Percentiles rank a stretch among this genome's conserved stretches.
These are phyloP conservation scores for Backusella luteola DNA, from an alignment of 192 early-diverging fungal genomes.

Conservation along the genomic window DNA sequence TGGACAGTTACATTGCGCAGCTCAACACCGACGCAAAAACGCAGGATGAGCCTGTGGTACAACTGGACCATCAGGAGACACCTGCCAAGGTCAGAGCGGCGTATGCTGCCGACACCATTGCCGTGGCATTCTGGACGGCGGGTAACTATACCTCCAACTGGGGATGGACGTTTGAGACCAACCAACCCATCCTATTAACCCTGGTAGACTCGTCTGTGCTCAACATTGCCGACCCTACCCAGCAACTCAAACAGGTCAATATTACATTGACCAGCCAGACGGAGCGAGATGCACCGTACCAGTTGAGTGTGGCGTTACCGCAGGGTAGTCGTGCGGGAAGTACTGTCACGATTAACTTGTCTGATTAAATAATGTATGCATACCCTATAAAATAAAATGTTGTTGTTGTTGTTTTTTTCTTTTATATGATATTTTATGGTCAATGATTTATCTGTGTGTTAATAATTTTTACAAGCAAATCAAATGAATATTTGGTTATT, in stretches of 20 bases:
- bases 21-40: neutral
- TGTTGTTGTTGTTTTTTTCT: too few relatives aligned
- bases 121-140: constrained; percentile 8
- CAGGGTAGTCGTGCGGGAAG: too few relatives aligned
- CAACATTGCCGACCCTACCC: neutral
- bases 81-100: neutral
- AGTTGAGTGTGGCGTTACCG: neutral
- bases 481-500: too few relatives aligned
- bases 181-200: constrained; percentile 10
- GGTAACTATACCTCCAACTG: neutral
- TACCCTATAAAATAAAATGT: too few relatives aligned
- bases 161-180: neutral
- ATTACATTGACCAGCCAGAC: neutral
- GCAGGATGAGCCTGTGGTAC: neutral
- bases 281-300: neutral
- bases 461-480: too few relatives aligned
- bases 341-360: too few relatives aligned
- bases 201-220: neutral
- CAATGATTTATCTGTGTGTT: too few relatives aligned
- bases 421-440: too few relatives aligned
- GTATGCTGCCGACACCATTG: neutral
- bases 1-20: constrained; percentile 12
- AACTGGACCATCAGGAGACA: neutral
- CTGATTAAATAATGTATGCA: too few relatives aligned
- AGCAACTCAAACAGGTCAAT: neutral